These are phyloP conservation scores for Helianthus annuus DNA, from an alignment of 129 eudicot species.

Conservation along the genomic window DNA sequence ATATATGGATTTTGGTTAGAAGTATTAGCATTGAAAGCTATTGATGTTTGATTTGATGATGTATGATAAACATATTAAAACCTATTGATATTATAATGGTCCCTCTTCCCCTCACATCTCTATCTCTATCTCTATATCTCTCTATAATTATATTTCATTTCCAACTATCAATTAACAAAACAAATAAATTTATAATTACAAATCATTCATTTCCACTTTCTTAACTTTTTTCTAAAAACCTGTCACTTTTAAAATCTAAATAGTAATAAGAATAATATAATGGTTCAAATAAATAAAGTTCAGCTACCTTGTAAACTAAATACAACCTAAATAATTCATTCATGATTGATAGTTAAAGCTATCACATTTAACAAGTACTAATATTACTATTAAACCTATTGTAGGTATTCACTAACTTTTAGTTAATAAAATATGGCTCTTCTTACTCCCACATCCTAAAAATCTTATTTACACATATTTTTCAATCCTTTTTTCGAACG, in stretches of 20 bases:
- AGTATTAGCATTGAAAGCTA: conserved; percentile 1
- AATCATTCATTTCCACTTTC: background rate
- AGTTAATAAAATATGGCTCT: background rate
- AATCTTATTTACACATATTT: no score
- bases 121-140: no score
- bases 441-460: no score
- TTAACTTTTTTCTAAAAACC: background rate
- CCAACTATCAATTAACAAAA: no score
- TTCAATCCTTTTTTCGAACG: no score
- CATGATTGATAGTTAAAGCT: no score
- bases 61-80: conserved; percentile 1
- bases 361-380: background rate
- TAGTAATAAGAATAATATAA: no score
- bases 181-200: no score
- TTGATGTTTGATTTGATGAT: conserved; percentile 5
- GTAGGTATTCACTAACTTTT: background rate
- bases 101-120: background rate
- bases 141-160: no score
- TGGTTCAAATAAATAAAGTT: no score
- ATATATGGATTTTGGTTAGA: background rate
- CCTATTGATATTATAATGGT: background rate
- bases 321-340: background rate
- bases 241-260: no score
- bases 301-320: background rate
- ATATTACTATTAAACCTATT: background rate